phyloP scores from a whole-genome alignment of 345 rosid species.

The Aquilaria yunnanensis region DNA sequence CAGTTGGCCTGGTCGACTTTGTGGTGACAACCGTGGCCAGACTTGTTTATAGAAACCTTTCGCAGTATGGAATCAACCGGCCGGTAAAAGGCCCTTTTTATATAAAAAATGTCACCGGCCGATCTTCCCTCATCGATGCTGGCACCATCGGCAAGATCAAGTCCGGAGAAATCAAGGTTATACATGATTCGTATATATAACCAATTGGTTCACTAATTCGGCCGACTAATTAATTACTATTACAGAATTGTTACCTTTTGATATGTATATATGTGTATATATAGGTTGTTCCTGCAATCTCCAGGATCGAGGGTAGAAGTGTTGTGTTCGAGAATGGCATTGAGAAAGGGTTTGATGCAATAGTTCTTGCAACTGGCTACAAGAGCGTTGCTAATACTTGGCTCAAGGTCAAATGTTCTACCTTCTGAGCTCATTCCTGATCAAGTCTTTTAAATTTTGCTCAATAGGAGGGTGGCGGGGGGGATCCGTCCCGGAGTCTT shows the following conservation, averaged over 20 bases:
- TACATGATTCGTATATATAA: background rate
- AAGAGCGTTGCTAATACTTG: conserved; percentile 23
- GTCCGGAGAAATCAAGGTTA: conserved; percentile 7
- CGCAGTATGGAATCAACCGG: conserved; percentile 9
- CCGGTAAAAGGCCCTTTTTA: conserved; percentile 7
- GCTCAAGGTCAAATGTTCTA: conserved; percentile 24
- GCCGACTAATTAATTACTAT: no score
- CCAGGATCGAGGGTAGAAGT: background rate
- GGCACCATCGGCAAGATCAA: conserved; percentile 12
- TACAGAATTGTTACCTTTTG: no score
- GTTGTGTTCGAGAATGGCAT: conserved; percentile 9
- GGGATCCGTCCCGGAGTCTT: no score
- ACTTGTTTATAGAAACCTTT: background rate
- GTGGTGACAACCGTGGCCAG: background rate
- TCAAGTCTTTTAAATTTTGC: background rate
- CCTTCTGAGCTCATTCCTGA: background rate
- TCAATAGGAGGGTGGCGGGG: no score
- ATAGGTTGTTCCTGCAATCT: background rate
- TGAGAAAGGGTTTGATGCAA: conserved; percentile 14
- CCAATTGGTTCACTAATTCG: no score
- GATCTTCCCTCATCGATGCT: conserved; percentile 10
- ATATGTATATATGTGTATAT: background rate
- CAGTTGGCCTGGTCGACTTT: background rate
- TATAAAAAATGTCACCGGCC: background rate
- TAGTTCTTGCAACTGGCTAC: conserved; percentile 24